These are phyloP conservation scores for Glebionis coronaria DNA, from an alignment of 129 eudicot genomes.

Conservation along the genomic window DNA sequence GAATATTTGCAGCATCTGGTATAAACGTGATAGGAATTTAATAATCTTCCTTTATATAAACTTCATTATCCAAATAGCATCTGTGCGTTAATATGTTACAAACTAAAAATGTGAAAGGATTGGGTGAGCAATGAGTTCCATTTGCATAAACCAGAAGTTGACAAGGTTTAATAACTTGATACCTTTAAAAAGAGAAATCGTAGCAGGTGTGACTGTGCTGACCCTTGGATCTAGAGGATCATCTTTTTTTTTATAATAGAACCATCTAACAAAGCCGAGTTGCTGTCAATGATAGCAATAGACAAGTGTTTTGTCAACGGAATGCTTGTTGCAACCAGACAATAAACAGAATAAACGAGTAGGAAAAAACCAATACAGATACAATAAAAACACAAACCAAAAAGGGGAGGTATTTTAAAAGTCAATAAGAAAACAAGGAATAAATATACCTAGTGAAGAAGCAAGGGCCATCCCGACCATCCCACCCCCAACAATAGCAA, in stretches of 20 bases:
- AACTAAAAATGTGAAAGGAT: conserved; percentile 2
- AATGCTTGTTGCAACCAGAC: conserved; percentile 64
- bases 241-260: conserved; percentile 55
- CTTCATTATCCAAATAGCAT: neutral
- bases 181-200: conserved; percentile 90
- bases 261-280: conserved; percentile 62
- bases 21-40: neutral
- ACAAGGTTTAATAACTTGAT: conserved; percentile 22
- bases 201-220: conserved; percentile 93
- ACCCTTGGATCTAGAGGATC: conserved; percentile 98
- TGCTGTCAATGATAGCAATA: conserved; percentile 94
- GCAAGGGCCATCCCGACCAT: conserved; percentile 99
- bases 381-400: neutral
- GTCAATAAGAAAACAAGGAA: neutral
- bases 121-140: neutral
- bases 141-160: conserved; percentile 22
- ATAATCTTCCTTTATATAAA: neutral
- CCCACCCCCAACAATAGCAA: conserved; percentile 99
- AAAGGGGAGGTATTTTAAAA: neutral
- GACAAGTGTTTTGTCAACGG: conserved; percentile 72
- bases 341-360: conserved; percentile 10
- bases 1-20: neutral
- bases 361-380: conserved; percentile 9
- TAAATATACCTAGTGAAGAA: conserved; percentile 68
- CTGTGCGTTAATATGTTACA: no score